Percentiles rank a stretch among this genome's conserved stretches.
Conservation (phyloP, 352 stramenopile species). For the Globisporangium rhizosaccharum region DNA sequence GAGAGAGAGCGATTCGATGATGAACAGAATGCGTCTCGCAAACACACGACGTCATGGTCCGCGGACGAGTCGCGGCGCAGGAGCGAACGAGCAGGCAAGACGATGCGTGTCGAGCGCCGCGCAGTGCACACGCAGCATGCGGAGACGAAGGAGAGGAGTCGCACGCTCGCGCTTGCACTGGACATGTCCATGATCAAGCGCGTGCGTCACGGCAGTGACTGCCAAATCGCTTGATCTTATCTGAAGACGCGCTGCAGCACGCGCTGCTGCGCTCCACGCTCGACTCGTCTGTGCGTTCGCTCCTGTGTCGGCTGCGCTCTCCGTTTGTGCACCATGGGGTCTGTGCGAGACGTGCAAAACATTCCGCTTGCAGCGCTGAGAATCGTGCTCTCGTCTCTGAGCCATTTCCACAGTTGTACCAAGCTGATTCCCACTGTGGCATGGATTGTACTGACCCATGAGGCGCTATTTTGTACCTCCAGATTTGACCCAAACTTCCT, state of each 20-base stretch:
- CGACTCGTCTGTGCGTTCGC: background rate
- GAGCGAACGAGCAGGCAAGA: background rate
- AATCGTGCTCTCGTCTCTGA: too few species aligned
- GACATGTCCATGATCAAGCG: too few species aligned
- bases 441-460: too few species aligned
- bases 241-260: conserved; percentile 23
- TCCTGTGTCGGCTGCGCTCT: conserved; percentile 8
- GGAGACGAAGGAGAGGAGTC: conserved; percentile 40
- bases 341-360: background rate
- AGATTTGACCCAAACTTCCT: conserved; percentile 85
- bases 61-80: background rate
- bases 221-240: conserved; percentile 90
- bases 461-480: background rate
- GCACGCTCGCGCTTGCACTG: background rate
- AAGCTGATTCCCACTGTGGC: too few species aligned
- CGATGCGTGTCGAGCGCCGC: conserved; percentile 24
- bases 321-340: too few species aligned
- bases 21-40: conserved; percentile 19
- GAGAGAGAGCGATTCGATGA: conserved; percentile 28
- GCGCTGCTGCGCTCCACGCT: background rate
- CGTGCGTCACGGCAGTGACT: conserved; percentile 38
- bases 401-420: too few species aligned
- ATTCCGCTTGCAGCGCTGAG: background rate
- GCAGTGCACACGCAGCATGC: conserved; percentile 1
- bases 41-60: too few species aligned